Evolutionary conservation across 1,284 basidiomycete genomes (phyloP).

Genomic region (Puccinia triticina): DNA sequence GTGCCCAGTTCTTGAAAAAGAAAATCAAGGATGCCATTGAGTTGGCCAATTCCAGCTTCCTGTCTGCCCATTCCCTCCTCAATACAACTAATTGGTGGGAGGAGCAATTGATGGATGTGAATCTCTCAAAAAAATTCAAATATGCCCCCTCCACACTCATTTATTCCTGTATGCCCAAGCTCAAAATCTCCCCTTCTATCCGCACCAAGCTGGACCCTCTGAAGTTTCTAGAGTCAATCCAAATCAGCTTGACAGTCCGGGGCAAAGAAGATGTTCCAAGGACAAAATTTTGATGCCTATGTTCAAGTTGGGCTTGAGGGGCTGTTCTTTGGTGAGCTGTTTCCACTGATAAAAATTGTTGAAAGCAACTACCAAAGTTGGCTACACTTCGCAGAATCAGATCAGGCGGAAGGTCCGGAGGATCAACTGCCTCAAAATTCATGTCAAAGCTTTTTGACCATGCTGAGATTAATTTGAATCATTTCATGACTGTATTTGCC

Average conservation of each 20-base stretch:
- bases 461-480: no score
- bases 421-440: no score
- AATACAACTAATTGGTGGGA: conserved; percentile 37
- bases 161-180: conserved; percentile 22
- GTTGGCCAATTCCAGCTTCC: neutral
- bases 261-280: no score
- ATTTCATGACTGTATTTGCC: no score
- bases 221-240: conserved; percentile 18
- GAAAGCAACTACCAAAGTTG: no score
- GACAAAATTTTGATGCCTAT: no score
- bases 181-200: conserved; percentile 12
- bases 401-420: no score
- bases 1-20: conserved; percentile 20
- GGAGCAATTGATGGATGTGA: conserved; percentile 21
- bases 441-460: no score
- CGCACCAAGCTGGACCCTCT: neutral
- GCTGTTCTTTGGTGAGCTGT: no score
- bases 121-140: conserved; percentile 30
- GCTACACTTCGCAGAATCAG: no score
- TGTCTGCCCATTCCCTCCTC: neutral
- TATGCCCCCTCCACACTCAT: neutral
- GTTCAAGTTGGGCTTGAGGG: no score
- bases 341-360: no score
- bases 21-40: conserved; percentile 24
- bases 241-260: conserved; percentile 20